Evolutionary conservation across 2,329 filamentous ascomycete genomes (phyloP), one percentile per base, ranked within the genome.

Genomic region (Penicillium expansum): DNA sequence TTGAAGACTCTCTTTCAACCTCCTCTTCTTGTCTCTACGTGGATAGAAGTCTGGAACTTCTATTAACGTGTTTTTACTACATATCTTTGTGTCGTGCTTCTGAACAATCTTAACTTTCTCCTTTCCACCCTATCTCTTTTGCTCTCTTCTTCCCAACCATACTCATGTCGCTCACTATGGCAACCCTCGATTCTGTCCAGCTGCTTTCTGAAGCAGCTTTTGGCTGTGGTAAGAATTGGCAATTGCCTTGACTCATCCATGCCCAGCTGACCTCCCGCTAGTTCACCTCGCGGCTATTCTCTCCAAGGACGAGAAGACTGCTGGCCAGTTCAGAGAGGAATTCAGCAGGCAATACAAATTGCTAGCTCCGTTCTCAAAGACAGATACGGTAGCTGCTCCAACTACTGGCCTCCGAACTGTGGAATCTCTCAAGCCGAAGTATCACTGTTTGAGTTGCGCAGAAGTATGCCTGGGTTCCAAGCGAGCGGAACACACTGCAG

Each of bases 281-380:
- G 75, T 76, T 62, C 75, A 77, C 62, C 69, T 77, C 56, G 71
- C 70, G 32, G 58, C 67, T 14, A 56, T 71, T 33, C 58, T 77
- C 51, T 45, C 48, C 41, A 66, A 70, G 33, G 66, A 74, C 41
- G 65, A 66, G 32, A 60, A 65, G 43, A 64, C 67, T 63, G 71
- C 72, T 58, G 67, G 68, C 49, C 69, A 71, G 61, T 76, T 76
- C 59, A 74, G 68, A 56, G 61, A 62, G 24, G 65, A 66, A 11
- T 73, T 74, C 37, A 63, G 72, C 33, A 74, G 70, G 48, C 61
- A 68, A 11, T 67, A 71, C 54, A 65, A 69, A 33, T 54, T 64
- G 3, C 61, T 73, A 51, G 69, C 71, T 27, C 65, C 66, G 13
- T 64, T 66, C 14, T 64, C 69, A 10, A 67, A 66, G 18, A 48